Conservation (phyloP, 495 filamentous ascomycete species). For the Bombardia bombarda region DNA sequence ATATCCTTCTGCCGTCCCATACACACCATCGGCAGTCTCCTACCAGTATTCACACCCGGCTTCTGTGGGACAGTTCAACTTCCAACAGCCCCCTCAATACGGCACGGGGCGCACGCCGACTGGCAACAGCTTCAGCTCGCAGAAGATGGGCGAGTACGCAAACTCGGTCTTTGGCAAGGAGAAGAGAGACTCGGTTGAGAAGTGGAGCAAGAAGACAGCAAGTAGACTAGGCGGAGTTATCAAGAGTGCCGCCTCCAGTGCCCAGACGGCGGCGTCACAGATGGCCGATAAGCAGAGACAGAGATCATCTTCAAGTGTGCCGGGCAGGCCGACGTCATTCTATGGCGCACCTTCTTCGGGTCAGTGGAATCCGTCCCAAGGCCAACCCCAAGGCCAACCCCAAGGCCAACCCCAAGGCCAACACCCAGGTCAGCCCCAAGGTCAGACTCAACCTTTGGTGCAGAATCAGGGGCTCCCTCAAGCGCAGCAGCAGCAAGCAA, state of each 20-base stretch:
- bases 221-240: slow-evolving; percentile 14
- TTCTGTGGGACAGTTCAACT: background rate
- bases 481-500: background rate
- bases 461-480: background rate
- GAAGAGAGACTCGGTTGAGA: slow-evolving; percentile 12
- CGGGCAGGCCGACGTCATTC: background rate
- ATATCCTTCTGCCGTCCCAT: slow-evolving; percentile 7
- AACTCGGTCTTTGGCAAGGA: slow-evolving; percentile 21
- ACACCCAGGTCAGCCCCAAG: background rate
- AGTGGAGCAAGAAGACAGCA: slow-evolving; percentile 21
- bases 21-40: background rate
- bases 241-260: slow-evolving; percentile 13
- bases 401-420: no score
- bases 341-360: background rate
- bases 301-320: background rate
- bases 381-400: no score
- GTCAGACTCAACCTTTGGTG: background rate
- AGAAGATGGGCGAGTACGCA: slow-evolving; percentile 13
- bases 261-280: slow-evolving; percentile 9
- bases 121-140: background rate
- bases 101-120: background rate
- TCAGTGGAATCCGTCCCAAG: no score
- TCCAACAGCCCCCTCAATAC: background rate
- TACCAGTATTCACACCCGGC: background rate
- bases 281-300: slow-evolving; percentile 7